Percentiles rank a stretch among this genome's conserved stretches.
phyloP scores from a whole-genome alignment of 257 asterid species.

The Lantana camara region DNA sequence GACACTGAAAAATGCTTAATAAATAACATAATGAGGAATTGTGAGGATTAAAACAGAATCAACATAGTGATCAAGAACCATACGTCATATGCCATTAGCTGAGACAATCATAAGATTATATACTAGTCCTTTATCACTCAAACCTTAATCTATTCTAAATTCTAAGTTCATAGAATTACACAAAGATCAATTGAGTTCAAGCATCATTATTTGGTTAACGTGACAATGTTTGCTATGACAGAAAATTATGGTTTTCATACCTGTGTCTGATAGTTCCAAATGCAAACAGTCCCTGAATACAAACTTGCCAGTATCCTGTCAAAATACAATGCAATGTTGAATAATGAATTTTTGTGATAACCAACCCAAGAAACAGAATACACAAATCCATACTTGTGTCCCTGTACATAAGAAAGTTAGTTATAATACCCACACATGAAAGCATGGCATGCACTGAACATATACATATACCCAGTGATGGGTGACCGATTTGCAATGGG shows the following conservation, averaged over 20 bases:
- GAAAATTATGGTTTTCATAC: slow-evolving; percentile 34
- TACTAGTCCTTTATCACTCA: slow-evolving; percentile 9
- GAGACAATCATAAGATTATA: slow-evolving; percentile 11
- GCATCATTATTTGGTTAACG: slow-evolving; percentile 1
- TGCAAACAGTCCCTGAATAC: slow-evolving; percentile 89
- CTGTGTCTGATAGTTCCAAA: slow-evolving; percentile 98
- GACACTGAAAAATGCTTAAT: not conserved
- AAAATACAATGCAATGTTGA: slow-evolving; percentile 28
- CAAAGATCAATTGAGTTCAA: slow-evolving; percentile 14
- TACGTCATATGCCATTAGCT: slow-evolving; percentile 1
- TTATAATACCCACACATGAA: not conserved
- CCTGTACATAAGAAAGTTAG: not conserved
- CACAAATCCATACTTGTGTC: not conserved
- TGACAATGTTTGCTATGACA: not conserved
- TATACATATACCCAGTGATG: not conserved
- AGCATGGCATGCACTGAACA: not conserved
- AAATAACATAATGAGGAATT: slow-evolving; percentile 11
- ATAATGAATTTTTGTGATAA: slow-evolving; percentile 10
- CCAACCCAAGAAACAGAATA: slow-evolving; percentile 4
- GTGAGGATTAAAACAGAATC: not conserved
- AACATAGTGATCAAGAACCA: not conserved
- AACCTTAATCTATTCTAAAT: slow-evolving; percentile 11
- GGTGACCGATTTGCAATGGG: not conserved
- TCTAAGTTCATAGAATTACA: slow-evolving; percentile 1
- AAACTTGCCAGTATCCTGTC: slow-evolving; percentile 89